Evolutionary conservation across 768 basidiomycete genomes (phyloP).

Genomic region (Boletus fagicola): DNA sequence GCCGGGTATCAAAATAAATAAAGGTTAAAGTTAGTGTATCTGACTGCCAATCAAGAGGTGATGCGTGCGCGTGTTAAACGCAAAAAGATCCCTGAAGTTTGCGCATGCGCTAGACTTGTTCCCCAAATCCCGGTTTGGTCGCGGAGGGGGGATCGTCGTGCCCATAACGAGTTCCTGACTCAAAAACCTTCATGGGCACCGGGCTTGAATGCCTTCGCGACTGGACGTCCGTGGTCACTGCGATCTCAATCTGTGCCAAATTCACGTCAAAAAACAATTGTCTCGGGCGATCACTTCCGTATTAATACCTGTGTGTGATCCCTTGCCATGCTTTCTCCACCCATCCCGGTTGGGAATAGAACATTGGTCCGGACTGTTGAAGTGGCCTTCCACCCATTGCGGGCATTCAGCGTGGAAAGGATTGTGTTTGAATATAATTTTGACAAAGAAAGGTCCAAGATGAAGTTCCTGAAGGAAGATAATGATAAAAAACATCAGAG

Average conservation of each 20-base stretch:
- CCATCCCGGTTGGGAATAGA: neutral
- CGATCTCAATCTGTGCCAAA: conserved; percentile 4
- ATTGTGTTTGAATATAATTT: conserved; percentile 28
- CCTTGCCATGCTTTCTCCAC: neutral
- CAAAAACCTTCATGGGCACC: neutral
- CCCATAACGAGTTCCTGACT: neutral
- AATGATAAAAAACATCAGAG: neutral
- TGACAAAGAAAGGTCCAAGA: conserved; percentile 26
- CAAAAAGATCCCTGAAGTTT: too few relatives aligned
- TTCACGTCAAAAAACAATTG: neutral
- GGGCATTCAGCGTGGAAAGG: conserved; percentile 24
- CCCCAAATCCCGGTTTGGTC: neutral
- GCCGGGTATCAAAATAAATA: too few relatives aligned
- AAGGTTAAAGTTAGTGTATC: neutral
- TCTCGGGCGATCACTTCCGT: neutral
- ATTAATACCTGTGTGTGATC: conserved; percentile 8
- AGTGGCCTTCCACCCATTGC: conserved; percentile 21
- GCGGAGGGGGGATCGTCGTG: neutral
- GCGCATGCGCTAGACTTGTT: neutral
- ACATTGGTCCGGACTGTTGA: conserved; percentile 1
- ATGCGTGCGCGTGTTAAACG: too few relatives aligned
- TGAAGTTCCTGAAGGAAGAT: conserved; percentile 11
- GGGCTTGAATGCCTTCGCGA: neutral
- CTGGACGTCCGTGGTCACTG: neutral
- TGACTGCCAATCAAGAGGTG: neutral